phyloP scores from a whole-genome alignment of 1,139 yeast genomes.

The Chernovozyma aurita region DNA sequence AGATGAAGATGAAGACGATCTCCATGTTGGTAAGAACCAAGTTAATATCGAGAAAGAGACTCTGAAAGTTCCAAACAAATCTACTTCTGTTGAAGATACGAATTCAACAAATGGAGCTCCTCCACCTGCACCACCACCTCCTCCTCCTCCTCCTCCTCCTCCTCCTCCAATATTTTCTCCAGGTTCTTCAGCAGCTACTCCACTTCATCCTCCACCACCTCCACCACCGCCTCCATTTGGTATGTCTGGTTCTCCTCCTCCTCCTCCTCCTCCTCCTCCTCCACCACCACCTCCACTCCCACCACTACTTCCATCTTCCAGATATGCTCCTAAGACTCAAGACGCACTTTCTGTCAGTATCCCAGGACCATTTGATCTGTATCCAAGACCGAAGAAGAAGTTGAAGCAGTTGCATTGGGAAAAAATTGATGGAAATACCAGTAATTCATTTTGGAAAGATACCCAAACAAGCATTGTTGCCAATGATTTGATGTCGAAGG shows the following conservation, averaged over 20 bases:
- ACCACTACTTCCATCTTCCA: conserved; percentile 16
- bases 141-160: conserved; percentile 26
- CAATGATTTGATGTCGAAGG: conserved; percentile 56
- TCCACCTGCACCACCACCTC: conserved; percentile 28
- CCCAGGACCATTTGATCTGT: conserved; percentile 46
- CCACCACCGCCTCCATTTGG: conserved; percentile 17
- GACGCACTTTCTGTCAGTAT: conserved; percentile 5
- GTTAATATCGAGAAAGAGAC: too few relatives aligned
- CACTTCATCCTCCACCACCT: conserved; percentile 26
- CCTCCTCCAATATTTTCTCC: conserved; percentile 30
- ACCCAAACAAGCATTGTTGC: conserved; percentile 43
- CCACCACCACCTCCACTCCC: conserved; percentile 16
- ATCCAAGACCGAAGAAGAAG: conserved; percentile 74
- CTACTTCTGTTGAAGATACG: conserved; percentile 4
- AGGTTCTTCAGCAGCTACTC: too few relatives aligned
- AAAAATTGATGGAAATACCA: conserved; percentile 55
- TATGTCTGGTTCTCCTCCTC: conserved; percentile 23
- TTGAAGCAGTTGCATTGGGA: conserved; percentile 85
- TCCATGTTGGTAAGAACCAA: too few relatives aligned
- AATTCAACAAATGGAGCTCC: conserved; percentile 7
- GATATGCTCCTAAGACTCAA: conserved; percentile 8
- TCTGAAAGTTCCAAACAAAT: conserved; percentile 8
- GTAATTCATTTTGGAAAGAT: conserved; percentile 62
- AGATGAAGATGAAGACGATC: conserved; percentile 1
- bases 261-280: conserved; percentile 13